Base-by-base conservation (phyloP, 371 early-diverging fungal species). In the Syncephalis plumigaleata region DNA sequence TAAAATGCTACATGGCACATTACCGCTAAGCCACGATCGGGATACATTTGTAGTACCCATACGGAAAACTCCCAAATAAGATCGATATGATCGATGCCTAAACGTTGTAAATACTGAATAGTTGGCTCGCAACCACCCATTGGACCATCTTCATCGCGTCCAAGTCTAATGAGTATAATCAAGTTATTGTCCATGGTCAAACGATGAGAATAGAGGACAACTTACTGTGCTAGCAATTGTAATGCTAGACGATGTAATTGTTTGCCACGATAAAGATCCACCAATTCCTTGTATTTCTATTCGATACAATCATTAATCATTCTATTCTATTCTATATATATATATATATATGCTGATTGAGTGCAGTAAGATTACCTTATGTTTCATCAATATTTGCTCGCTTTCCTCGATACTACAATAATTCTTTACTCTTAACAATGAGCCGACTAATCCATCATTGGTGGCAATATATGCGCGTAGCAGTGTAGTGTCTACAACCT, bases 251-350 rank as follows among this genome's bases (percentile, higher is more conserved):
- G 73, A 59, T 91, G 91, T 27, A 84, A 68, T 8, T 83, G 84
- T 54, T 88, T 89, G 50, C 86, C 83, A 25, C 77, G 73, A 59
- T 88, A 95, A 44, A 91, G 70, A 54, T 91, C 93, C 8, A 91
- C 79, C 22, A 95, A 62, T 58, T 90, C 91, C 36, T 69, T 65
- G 55, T 79, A 79, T 66, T 84, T 87, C 73, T 75, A 64, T 86
- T 84, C 67, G 77, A 75, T 65, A 88, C 74, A 44, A 83, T 44
- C 36, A 36, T 23, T 43, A 31, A 26, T 17, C 39, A 22, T 36
- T 47, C 26, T 17, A 24, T 39, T 31, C 25, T 39, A 15, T 47
- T 11, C 16, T 13, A 20, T 26, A 31, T 44, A 87, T 9, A 70
- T 64, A 1, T 54, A 63, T 0, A 77, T 5, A 23, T 23, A 2